phyloP scores from a whole-genome alignment of 2,329 filamentous ascomycete species.

The Verticillium dahliae region DNA sequence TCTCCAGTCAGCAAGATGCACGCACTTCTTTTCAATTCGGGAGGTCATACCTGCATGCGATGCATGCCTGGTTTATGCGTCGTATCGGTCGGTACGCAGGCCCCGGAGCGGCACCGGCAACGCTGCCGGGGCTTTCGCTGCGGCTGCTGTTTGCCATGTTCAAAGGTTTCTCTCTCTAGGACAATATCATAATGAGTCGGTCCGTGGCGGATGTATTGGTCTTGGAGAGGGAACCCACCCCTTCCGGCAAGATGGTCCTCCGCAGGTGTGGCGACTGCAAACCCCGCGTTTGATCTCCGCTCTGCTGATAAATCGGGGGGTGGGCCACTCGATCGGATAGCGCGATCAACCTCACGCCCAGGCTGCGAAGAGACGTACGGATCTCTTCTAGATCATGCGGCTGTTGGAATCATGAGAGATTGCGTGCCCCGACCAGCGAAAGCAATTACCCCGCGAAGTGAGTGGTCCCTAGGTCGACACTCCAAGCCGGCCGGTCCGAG shows the following conservation, averaged over 20 bases:
- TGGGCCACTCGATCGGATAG: neutral
- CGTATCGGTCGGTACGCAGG: neutral
- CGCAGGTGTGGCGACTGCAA: neutral
- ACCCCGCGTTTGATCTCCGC: neutral
- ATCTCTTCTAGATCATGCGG: too few species aligned
- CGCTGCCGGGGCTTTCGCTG: neutral
- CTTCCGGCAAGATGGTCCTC: neutral
- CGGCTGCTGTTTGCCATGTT: neutral
- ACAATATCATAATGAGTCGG: neutral
- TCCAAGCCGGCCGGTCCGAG: neutral
- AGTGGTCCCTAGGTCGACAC: neutral
- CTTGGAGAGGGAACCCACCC: neutral
- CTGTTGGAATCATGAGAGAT: too few species aligned
- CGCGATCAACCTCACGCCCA: neutral
- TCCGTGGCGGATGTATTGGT: neutral
- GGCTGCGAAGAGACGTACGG: too few species aligned
- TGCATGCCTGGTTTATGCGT: slow-evolving; percentile 1
- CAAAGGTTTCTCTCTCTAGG: neutral
- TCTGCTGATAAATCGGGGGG: neutral
- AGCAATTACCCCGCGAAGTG: neutral
- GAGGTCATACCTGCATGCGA: neutral
- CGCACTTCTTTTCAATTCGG: neutral
- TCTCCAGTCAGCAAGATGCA: neutral
- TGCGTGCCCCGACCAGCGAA: neutral
- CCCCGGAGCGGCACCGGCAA: neutral